Evolutionary conservation across 768 basidiomycete genomes (phyloP).

Genomic region (Boletus reticulatus): DNA sequence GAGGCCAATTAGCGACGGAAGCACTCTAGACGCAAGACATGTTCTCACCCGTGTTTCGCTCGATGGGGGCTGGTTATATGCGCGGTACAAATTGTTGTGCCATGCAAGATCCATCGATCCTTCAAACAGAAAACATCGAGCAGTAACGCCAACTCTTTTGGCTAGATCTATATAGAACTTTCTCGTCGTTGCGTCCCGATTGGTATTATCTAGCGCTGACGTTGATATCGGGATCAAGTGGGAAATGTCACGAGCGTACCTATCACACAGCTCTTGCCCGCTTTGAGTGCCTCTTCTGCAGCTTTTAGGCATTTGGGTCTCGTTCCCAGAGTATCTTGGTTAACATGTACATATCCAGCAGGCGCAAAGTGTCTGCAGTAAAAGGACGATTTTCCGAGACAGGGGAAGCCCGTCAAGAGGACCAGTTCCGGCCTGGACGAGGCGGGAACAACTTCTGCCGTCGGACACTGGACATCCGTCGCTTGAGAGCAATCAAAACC

Average conservation of each 20-base stretch:
- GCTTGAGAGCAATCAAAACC: not conserved
- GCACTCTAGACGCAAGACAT: not conserved
- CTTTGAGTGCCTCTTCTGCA: conserved; percentile 51
- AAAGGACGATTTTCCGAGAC: conserved; percentile 81
- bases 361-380: conserved; percentile 67
- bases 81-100: conserved; percentile 93
- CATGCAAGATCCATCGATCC: conserved; percentile 79
- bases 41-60: conserved; percentile 12
- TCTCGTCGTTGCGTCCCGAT: conserved; percentile 68
- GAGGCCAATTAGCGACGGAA: not conserved
- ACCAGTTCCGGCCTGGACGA: conserved; percentile 44
- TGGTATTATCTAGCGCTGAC: conserved; percentile 77
- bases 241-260: conserved; percentile 43
- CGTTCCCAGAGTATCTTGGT: conserved; percentile 81
- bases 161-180: conserved; percentile 71
- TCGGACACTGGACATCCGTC: conserved; percentile 40
- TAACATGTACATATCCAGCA: conserved; percentile 74
- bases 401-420: conserved; percentile 60
- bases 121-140: conserved; percentile 73
- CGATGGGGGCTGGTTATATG: conserved; percentile 55
- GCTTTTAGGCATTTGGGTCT: conserved; percentile 71
- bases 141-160: conserved; percentile 47
- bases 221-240: not conserved
- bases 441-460: conserved; percentile 13
- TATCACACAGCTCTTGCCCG: conserved; percentile 69